phyloP scores from a whole-genome alignment of 75 land plant species.

The Picea glauca region DNA sequence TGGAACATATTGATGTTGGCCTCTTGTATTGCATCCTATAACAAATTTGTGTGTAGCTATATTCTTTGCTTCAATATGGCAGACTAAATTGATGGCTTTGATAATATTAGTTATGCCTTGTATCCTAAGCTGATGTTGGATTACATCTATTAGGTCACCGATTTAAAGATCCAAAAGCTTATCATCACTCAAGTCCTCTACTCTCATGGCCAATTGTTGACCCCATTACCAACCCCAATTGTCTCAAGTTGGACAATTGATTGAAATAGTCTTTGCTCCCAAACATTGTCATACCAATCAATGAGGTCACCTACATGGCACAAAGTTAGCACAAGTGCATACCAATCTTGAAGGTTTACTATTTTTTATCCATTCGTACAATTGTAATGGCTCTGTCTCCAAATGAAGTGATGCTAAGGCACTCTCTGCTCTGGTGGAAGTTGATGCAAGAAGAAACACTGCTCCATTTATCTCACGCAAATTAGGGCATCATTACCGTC shows the following conservation, averaged over 20 bases:
- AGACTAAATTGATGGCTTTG: background rate
- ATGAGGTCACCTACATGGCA: too few relatives aligned
- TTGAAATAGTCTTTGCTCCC: background rate
- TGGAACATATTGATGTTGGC: too few relatives aligned
- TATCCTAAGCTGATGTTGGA: background rate
- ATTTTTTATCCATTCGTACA: too few relatives aligned
- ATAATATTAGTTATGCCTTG: background rate
- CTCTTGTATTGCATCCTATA: too few relatives aligned
- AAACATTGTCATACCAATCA: too few relatives aligned
- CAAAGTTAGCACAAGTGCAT: too few relatives aligned
- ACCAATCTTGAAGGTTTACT: too few relatives aligned
- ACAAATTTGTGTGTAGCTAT: too few relatives aligned
- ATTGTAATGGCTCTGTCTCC: too few relatives aligned
- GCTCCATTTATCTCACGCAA: background rate
- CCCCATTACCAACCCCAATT: background rate
- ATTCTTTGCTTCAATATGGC: background rate
- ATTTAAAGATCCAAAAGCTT: background rate
- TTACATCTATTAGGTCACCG: background rate
- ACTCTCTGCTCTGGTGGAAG: too few relatives aligned
- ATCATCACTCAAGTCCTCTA: background rate
- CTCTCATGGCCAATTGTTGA: background rate
- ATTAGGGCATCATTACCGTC: background rate
- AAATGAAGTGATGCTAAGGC: too few relatives aligned
- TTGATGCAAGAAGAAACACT: too few relatives aligned
- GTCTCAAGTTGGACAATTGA: background rate